Conservation (phyloP, 1,284 basidiomycete species). For the Thelephora terrestris region DNA sequence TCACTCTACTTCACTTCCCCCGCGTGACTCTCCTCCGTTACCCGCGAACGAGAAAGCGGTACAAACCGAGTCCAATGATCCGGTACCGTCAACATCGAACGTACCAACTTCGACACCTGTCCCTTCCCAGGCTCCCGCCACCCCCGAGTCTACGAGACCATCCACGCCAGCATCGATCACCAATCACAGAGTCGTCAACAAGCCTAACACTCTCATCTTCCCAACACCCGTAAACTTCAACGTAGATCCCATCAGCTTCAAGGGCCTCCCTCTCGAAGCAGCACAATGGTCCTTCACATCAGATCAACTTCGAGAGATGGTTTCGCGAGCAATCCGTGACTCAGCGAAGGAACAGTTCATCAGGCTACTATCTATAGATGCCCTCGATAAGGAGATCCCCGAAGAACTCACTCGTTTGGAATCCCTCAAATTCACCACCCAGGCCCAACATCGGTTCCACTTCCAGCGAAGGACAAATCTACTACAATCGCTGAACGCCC, state of each 20-base stretch:
- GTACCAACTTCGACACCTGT: too few species aligned
- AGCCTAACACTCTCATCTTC: conserved; percentile 27
- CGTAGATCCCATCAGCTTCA: conserved; percentile 46
- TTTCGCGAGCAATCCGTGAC: conserved; percentile 60
- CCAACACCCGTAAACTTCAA: conserved; percentile 47
- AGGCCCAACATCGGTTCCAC: conserved; percentile 59
- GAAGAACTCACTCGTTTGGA: conserved; percentile 50
- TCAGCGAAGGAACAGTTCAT: conserved; percentile 65
- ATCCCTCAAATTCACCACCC: conserved; percentile 28
- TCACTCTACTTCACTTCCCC: too few species aligned
- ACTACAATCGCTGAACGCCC: conserved; percentile 43
- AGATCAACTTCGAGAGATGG: conserved; percentile 58
- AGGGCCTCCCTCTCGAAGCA: conserved; percentile 57
- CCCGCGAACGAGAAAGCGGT: too few species aligned
- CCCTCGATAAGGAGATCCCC: conserved; percentile 47
- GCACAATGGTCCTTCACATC: conserved; percentile 69
- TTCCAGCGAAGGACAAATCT: conserved; percentile 62
- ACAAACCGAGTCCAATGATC: too few species aligned
- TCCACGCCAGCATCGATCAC: conserved; percentile 17
- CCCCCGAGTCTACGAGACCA: too few species aligned
- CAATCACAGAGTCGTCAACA: conserved; percentile 17
- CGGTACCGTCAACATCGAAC: too few species aligned
- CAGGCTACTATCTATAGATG: conserved; percentile 51
- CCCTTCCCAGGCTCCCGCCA: too few species aligned
- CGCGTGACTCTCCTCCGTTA: too few species aligned